A percentile compares a stretch with the other conserved stretches of the same genome.
Evolutionary conservation across 106 monocot species (phyloP).

Genomic region (Dendrobium officinale): DNA sequence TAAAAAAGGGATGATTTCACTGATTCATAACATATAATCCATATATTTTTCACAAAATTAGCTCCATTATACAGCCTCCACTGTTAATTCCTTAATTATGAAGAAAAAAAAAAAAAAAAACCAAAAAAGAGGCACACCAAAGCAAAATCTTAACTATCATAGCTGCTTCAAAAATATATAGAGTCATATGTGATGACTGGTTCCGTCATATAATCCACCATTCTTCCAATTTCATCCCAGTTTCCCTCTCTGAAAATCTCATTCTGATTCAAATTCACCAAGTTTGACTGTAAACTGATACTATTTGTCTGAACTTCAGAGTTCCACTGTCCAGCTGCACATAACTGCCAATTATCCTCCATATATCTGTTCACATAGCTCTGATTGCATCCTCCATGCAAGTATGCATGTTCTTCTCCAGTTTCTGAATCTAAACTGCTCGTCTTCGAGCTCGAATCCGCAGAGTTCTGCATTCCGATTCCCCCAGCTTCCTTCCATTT

Average conservation of each 20-base stretch:
- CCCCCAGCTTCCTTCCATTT: slow-evolving; percentile 9
- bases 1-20: too few relatives aligned
- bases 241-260: slow-evolving; percentile 21
- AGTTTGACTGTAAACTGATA: not conserved
- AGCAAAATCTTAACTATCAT: not conserved
- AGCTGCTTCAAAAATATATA: slow-evolving; percentile 13
- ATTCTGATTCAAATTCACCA: slow-evolving; percentile 11
- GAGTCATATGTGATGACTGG: slow-evolving; percentile 13
- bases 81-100: too few relatives aligned
- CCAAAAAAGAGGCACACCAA: too few relatives aligned
- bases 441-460: slow-evolving; percentile 36
- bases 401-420: slow-evolving; percentile 24
- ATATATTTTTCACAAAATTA: too few relatives aligned
- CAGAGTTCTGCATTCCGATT: not conserved
- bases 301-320: not conserved
- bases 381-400: not conserved
- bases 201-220: slow-evolving; percentile 39
- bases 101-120: too few relatives aligned
- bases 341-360: slow-evolving; percentile 20
- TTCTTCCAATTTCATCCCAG: slow-evolving; percentile 80
- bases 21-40: too few relatives aligned
- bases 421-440: slow-evolving; percentile 51
- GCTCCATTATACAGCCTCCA: too few relatives aligned
- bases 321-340: slow-evolving; percentile 23
- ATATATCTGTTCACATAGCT: not conserved